Evolutionary conservation across 352 stramenopile species (phyloP), one percentile per base, ranked within the genome.

Genomic region (Globisporangium echinulatum): DNA sequence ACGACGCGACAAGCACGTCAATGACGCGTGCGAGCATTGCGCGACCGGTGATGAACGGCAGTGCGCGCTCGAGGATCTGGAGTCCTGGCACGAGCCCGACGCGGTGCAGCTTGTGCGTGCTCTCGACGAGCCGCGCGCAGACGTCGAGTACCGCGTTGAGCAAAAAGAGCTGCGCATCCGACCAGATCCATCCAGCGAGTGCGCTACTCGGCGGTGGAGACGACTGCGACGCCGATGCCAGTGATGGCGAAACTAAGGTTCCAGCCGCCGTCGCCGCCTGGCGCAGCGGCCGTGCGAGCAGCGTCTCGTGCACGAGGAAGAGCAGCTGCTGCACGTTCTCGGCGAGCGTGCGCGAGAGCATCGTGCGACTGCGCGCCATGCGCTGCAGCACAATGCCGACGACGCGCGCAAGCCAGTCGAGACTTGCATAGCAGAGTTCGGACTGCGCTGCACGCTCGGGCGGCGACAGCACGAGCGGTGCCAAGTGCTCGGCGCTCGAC

Each of bases 281-380:
- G 17, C 62, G 61, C 19, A 82, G 54, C 4, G 79, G 74, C 14
- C 57, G 53, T 3, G 53, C 68, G 9, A 93, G 59, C 5, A 93
- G 67, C 7, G 80, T 75, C 66, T 93, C 84, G 38, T 90, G 65
- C 0, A 84, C 74, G 4, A 94, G 61, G 33, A 84, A 75, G 13
- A 95, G 46, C 36, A 93, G 17, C 19, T 87, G 83, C 53, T 93
- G 77, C 14, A 94, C 67, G 60, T 95, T 95, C 25, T 95, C 85
- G 0, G 77, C 83, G 14, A 95, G 53, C 0, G 74, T 68, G 40
- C 83, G 72, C 0, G 84, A 89, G 25, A 95, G 59, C 50, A 95
- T 91, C 40, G 79, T 88, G 47, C 80, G 78, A 36, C 72, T 88
- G 49, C 85, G 68, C 1, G 81, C 81, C 76, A 93, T 88, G 7